These are phyloP conservation scores for Pseudevernia furfuracea DNA, from an alignment of 495 filamentous ascomycete genomes.

Conservation along the genomic window DNA sequence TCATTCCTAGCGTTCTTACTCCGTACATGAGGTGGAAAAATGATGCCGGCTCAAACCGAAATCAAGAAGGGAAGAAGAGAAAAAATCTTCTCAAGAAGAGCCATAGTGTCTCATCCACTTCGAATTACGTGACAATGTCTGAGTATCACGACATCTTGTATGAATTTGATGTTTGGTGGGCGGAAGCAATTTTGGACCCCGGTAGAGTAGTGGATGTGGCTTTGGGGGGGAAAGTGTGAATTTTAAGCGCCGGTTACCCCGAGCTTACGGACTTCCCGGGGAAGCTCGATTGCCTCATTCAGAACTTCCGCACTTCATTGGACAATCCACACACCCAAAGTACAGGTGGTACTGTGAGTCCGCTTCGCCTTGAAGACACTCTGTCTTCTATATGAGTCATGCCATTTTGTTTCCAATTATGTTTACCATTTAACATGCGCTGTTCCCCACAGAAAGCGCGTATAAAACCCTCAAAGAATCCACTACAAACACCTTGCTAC, in stretches of 20 bases:
- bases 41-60: too few species aligned
- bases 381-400: neutral
- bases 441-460: neutral
- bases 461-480: neutral
- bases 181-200: neutral
- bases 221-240: neutral
- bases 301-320: neutral
- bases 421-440: neutral
- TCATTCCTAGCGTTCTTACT: too few species aligned
- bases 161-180: neutral
- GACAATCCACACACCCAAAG: neutral
- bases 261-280: neutral
- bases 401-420: neutral
- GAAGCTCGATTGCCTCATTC: neutral
- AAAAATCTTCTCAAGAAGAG: too few species aligned
- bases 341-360: slow-evolving; percentile 23
- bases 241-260: neutral
- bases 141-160: slow-evolving; percentile 8
- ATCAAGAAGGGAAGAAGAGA: too few species aligned
- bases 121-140: slow-evolving; percentile 31
- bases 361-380: neutral
- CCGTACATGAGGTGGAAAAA: too few species aligned
- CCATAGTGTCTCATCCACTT: neutral
- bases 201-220: neutral
- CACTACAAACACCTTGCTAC: neutral